Conservation (phyloP, 2,329 filamentous ascomycete genomes). For the Cladosporium sp. region DNA sequence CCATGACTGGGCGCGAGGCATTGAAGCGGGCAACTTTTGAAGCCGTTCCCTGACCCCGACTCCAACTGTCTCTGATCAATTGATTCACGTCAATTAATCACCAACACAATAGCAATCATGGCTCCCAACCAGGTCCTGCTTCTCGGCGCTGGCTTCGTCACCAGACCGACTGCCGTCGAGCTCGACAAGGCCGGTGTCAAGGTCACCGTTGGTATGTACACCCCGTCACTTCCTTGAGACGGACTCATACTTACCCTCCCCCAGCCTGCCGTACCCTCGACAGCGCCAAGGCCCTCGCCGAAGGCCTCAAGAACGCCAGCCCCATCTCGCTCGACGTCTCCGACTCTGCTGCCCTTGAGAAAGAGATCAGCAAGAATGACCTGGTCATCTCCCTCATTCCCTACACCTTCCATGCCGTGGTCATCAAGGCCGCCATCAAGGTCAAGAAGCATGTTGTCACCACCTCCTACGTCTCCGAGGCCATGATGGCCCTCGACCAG, state of each 20-base stretch:
- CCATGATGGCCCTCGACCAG: slow-evolving; percentile 83
- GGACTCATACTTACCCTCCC: background rate
- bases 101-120: background rate
- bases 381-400: slow-evolving; percentile 63
- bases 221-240: background rate
- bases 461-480: slow-evolving; percentile 85
- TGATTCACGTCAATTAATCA: slow-evolving; percentile 2
- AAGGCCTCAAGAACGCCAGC: slow-evolving; percentile 63
- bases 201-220: slow-evolving; percentile 48
- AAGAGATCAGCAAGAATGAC: slow-evolving; percentile 65
- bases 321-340: slow-evolving; percentile 81
- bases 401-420: slow-evolving; percentile 79
- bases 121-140: slow-evolving; percentile 38
- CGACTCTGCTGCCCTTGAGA: slow-evolving; percentile 69
- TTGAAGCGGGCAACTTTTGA: no score
- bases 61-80: background rate
- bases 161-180: slow-evolving; percentile 53
- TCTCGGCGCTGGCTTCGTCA: slow-evolving; percentile 49
- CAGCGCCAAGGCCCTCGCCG: slow-evolving; percentile 66
- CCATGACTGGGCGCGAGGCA: no score
- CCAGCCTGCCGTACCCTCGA: slow-evolving; percentile 76
- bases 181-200: slow-evolving; percentile 51
- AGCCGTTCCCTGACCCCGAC: background rate
- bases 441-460: slow-evolving; percentile 96
- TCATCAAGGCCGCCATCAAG: slow-evolving; percentile 90